phyloP scores from a whole-genome alignment of 306 rosid species.

The Herpetospermum pedunculosum region DNA sequence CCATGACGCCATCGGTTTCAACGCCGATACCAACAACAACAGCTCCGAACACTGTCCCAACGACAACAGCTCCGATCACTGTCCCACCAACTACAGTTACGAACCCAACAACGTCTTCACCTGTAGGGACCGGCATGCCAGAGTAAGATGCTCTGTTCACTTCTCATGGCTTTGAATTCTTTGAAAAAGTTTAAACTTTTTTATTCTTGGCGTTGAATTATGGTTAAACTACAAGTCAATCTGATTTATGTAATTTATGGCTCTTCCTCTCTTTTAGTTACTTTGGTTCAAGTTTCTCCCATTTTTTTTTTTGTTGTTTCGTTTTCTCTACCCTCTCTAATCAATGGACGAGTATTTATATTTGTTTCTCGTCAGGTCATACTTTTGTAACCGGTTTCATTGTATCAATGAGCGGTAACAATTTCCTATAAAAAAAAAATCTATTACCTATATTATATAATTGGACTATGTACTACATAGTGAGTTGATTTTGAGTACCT shows the following conservation, averaged over 20 bases:
- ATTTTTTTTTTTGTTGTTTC: too few relatives aligned
- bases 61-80: conserved; percentile 2
- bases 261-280: too few relatives aligned
- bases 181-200: neutral
- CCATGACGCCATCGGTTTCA: conserved; percentile 3
- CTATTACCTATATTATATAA: too few relatives aligned
- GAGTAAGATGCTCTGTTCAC: neutral
- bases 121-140: conserved; percentile 10
- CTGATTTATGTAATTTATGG: neutral
- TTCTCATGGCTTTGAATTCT: neutral
- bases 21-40: conserved; percentile 1
- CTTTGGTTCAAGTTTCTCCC: too few relatives aligned
- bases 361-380: too few relatives aligned
- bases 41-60: neutral
- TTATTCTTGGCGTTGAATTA: neutral
- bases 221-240: neutral
- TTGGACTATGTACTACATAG: too few relatives aligned
- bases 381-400: too few relatives aligned
- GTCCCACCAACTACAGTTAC: conserved; percentile 7
- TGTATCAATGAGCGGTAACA: too few relatives aligned
- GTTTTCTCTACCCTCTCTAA: too few relatives aligned
- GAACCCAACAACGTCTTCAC: conserved; percentile 7
- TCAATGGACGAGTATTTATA: too few relatives aligned
- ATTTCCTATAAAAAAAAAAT: too few relatives aligned
- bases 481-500: too few relatives aligned